Percentiles rank a stretch among this genome's conserved stretches.
Conservation (phyloP, 2,329 filamentous ascomycete genomes). For the Proliferodiscus dingleyae region DNA sequence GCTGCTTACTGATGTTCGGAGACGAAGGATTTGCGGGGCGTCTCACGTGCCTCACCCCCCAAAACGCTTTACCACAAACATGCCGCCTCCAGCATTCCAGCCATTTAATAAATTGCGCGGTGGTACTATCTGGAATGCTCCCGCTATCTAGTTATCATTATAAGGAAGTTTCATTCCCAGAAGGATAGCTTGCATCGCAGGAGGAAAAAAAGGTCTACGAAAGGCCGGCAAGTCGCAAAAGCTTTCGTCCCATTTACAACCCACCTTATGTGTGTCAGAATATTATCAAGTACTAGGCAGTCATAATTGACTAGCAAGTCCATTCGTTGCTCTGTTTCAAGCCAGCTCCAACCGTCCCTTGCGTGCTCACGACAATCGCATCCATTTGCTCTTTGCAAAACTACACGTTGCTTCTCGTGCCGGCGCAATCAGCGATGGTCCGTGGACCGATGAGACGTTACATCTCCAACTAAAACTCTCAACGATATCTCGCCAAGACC, state of each 20-base stretch:
- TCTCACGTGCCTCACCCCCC: neutral
- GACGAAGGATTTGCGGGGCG: neutral
- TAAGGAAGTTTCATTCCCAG: too few species aligned
- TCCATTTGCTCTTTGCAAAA: neutral
- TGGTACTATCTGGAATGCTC: too few species aligned
- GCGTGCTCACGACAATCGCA: neutral
- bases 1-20: neutral
- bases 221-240: too few species aligned
- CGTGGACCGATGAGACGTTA: slow-evolving; percentile 23
- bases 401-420: slow-evolving; percentile 18
- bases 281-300: too few species aligned
- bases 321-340: neutral
- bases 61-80: neutral
- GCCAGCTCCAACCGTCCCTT: neutral
- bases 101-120: too few species aligned
- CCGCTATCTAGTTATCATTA: too few species aligned
- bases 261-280: too few species aligned
- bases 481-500: neutral
- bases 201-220: too few species aligned
- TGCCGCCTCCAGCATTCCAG: too few species aligned
- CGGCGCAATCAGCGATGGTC: slow-evolving; percentile 13
- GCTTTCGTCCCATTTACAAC: too few species aligned
- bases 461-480: slow-evolving; percentile 15
- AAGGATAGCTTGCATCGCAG: too few species aligned
- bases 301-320: too few species aligned